Percentiles rank a stretch among this genome's conserved stretches.
These are phyloP conservation scores for Paraphaeosphaeria minitans DNA, from an alignment of 2,329 filamentous ascomycete species.

Conservation along the genomic window DNA sequence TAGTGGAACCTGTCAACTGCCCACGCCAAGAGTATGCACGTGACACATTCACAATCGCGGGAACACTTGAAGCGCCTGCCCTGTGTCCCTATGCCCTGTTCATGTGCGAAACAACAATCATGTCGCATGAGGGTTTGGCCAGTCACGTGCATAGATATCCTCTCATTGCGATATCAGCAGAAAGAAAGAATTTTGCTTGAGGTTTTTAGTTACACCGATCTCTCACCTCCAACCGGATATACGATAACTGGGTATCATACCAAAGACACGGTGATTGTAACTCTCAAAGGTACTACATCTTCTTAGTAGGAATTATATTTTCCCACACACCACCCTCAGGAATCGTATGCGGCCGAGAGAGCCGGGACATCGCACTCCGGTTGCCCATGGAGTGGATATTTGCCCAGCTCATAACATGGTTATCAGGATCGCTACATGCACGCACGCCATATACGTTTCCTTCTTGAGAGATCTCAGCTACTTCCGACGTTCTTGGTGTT, in stretches of 20 bases:
- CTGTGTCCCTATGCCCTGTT: too few relatives aligned
- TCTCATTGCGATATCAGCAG: not conserved
- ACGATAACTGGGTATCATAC: not conserved
- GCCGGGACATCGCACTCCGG: slow-evolving; percentile 13
- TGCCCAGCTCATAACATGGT: slow-evolving; percentile 25
- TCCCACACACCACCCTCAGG: slow-evolving; percentile 15
- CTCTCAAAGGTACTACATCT: not conserved
- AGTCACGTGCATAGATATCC: not conserved
- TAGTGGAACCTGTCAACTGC: not conserved
- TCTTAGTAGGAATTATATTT: not conserved
- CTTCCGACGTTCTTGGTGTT: slow-evolving; percentile 8
- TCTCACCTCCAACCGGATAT: not conserved
- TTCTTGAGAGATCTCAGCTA: slow-evolving; percentile 2
- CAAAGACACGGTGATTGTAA: not conserved
- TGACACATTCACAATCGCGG: not conserved
- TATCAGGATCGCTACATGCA: slow-evolving; percentile 2
- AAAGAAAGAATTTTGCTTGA: not conserved
- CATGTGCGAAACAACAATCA: too few relatives aligned
- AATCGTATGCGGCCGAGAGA: slow-evolving; percentile 20
- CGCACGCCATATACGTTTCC: slow-evolving; percentile 6
- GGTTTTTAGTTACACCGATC: not conserved
- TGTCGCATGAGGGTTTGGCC: not conserved
- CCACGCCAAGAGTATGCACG: not conserved
- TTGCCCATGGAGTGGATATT: slow-evolving; percentile 21
- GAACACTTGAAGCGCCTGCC: not conserved